These are phyloP conservation scores for Quercus phellos DNA, from an alignment of 331 rosid genomes.

Conservation along the genomic window DNA sequence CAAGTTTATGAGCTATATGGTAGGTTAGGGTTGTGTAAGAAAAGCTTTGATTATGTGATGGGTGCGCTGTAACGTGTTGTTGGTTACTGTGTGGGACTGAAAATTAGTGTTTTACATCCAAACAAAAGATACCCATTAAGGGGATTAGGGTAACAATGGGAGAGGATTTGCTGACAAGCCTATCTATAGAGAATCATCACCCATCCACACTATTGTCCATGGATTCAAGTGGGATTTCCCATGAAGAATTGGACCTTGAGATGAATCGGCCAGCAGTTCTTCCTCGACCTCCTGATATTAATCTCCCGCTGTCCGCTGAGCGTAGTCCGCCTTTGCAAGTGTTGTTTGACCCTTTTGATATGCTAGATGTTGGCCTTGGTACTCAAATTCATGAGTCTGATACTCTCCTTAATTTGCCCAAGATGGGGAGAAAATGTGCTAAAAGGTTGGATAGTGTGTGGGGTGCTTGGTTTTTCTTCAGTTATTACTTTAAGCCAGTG, in stretches of 20 bases:
- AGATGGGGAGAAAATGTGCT: constrained; percentile 15
- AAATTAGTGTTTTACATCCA: background rate
- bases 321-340: constrained; percentile 25
- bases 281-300: constrained; percentile 30
- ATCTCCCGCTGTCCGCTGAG: constrained; percentile 26
- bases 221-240: constrained; percentile 28
- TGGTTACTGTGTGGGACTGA: background rate
- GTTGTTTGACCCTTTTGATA: constrained; percentile 22
- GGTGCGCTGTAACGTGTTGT: background rate
- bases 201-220: constrained; percentile 29
- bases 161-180: constrained; percentile 29
- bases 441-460: constrained; percentile 30
- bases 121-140: background rate
- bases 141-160: constrained; percentile 13
- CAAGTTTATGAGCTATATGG: background rate
- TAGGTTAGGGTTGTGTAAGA: background rate
- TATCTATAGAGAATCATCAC: constrained; percentile 28
- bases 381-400: constrained; percentile 21
- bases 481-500: constrained; percentile 29
- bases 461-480: constrained; percentile 37
- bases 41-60: background rate
- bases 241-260: constrained; percentile 25
- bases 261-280: constrained; percentile 15
- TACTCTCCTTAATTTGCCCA: constrained; percentile 16
- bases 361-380: constrained; percentile 29